Base-by-base conservation (phyloP, 345 rosid species). In the Anacardium occidentale region DNA sequence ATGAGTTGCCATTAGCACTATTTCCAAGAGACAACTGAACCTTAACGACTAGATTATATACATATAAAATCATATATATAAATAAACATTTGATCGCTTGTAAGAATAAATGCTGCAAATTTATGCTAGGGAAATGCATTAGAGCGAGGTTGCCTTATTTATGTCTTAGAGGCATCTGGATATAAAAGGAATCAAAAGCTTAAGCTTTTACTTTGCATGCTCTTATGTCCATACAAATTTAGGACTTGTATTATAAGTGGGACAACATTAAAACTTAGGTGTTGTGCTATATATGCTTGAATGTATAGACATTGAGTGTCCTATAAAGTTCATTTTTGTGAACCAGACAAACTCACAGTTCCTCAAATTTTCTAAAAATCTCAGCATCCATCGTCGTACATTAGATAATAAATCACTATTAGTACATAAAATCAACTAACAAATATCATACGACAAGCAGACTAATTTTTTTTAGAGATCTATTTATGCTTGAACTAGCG, bases 191-290 rank as follows among this genome's bases (percentile, higher is more conserved):
- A 56, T 55, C 63, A 15, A 56, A 57, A 8, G 52, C 37, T 56
- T 15, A 34, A 22, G 37, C 48, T 40, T 2, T 61, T 7, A 15
- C 32, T 17, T 20, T 37, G 24, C 13, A 13, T 17, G 26, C n/a
- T 50, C 53, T 14, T 50, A 24, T 52, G 26, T 29, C 71, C 50
- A 34, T 52, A 20, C 47, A 52, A 67, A 22, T 68, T 10, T 3
- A 55, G 17, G 51, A 57, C 40, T 44, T 10, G 64, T 69, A 57
- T 40, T 25, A 42, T 69, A 57, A 57, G 55, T 57, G 55, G 42
- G 34, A 55, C 42, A 56, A 57, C 0, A 3, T 42, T 25, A 48
- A 22, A 9, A 22, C 11, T 44, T 25, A 57, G 54, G 64, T 25
- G 25, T 15, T 6, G 18, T 1, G 22, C 13, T 20, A 3, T 14